Evolutionary conservation across 306 rosid genomes (phyloP).

Genomic region (Trifolium pratense): DNA sequence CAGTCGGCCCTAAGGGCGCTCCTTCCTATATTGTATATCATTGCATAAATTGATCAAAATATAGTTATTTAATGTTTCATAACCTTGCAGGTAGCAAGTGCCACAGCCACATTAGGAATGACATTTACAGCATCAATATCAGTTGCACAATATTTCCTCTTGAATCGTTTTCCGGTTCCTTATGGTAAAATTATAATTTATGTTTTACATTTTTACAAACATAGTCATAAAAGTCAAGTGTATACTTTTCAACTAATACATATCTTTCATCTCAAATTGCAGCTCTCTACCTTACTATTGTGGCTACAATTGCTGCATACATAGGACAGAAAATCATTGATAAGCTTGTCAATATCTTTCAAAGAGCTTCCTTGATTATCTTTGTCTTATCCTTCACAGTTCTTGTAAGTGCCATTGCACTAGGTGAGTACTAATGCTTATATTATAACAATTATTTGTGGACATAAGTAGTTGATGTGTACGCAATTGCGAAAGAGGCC

Average conservation of each 20-base stretch:
- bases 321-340: slow-evolving; percentile 71
- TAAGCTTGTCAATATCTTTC: slow-evolving; percentile 55
- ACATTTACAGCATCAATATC: slow-evolving; percentile 80
- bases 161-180: slow-evolving; percentile 82
- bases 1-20: too few species aligned
- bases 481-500: too few species aligned
- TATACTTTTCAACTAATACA: neutral
- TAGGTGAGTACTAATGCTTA: slow-evolving; percentile 51
- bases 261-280: slow-evolving; percentile 37
- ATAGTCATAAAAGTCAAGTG: neutral
- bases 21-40: too few species aligned
- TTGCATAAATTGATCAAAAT: too few species aligned
- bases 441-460: neutral
- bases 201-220: neutral
- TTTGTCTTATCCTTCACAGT: slow-evolving; percentile 44
- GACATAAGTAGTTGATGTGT: too few species aligned
- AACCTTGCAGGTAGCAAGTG: slow-evolving; percentile 73
- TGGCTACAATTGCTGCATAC: slow-evolving; percentile 16
- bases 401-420: slow-evolving; percentile 37
- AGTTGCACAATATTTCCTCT: slow-evolving; percentile 79
- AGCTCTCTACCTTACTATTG: slow-evolving; percentile 45
- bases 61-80: neutral
- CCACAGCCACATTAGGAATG: slow-evolving; percentile 89
- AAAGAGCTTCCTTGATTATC: slow-evolving; percentile 79
- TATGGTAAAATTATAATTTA: slow-evolving; percentile 56